These are phyloP conservation scores for Pythium biforme DNA, from an alignment of 352 stramenopile species.

Conservation along the genomic window DNA sequence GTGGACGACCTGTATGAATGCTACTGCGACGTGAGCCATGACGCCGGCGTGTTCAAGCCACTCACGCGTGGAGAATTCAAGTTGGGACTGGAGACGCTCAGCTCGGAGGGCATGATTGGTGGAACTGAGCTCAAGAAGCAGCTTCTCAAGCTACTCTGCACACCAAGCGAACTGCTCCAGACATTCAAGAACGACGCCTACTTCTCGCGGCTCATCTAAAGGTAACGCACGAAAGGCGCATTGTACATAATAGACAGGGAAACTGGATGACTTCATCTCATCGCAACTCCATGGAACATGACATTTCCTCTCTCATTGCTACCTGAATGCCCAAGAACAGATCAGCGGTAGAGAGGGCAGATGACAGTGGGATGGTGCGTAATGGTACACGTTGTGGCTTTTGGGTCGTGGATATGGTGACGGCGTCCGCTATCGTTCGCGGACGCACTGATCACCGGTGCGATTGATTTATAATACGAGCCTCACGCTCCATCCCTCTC, in stretches of 20 bases:
- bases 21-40: conserved; percentile 68
- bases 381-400: neutral
- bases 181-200: conserved; percentile 71
- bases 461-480: conserved; percentile 13
- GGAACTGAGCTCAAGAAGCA: conserved; percentile 64
- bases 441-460: neutral
- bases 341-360: neutral
- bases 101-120: conserved; percentile 63
- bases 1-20: conserved; percentile 65
- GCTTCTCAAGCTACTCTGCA: conserved; percentile 72
- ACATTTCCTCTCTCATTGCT: too few species aligned
- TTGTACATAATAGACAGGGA: conserved; percentile 11
- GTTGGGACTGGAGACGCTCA: conserved; percentile 61
- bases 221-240: neutral
- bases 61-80: conserved; percentile 65
- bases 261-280: neutral
- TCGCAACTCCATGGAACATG: neutral
- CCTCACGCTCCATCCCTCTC: conserved; percentile 3
- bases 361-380: too few species aligned
- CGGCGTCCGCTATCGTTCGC: conserved; percentile 19
- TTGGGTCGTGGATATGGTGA: conserved; percentile 6
- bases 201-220: conserved; percentile 70
- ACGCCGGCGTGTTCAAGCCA: conserved; percentile 65
- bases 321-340: neutral
- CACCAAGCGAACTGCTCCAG: conserved; percentile 63